Base-by-base conservation (phyloP, 768 basidiomycete genomes). In the Tylopilus balloui region DNA sequence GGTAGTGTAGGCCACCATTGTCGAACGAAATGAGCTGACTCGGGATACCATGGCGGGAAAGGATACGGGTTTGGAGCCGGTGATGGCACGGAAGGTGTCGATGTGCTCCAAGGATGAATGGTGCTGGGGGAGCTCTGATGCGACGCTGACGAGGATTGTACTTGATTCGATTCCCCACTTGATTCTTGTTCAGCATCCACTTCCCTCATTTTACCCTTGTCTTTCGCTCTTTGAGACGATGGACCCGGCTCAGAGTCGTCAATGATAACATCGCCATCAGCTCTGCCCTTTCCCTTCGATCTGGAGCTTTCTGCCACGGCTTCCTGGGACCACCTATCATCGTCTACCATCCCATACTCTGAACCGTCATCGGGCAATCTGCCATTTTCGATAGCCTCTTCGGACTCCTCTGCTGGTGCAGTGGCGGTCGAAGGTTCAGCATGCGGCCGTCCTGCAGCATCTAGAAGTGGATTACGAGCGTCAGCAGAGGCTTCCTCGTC, bases 1-100 rank as follows among this genome's bases (percentile, higher is more conserved):
- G 80, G 74, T 3, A 87, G 66, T 3, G 78, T 80, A 2, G 86
- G 86, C 86, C 86, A 88, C 86, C 86, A 88, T 52, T 88, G 86
- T 11, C 86, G 78, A 6, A 88, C 84, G 51, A 87, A 88, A 66
- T 87, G 85, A 1, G 84, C 84, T 42, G 77, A 79, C 59, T 86
- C 85, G 13, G 84, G 83, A 53, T 79, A 81, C 84, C 84, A 87
- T 0, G 76, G 74, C 0, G 82, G 83, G 58, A 76, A 78, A 0
- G 82, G 83, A 62, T 78, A 86, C 2, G 84, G 85, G 50, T 85
- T 85, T 0, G 71, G 70, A 17, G 68, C 62, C 5, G 55, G 55
- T 27, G 34, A 38, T 29, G 42, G 14, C 23, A 25, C 39, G 19
- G 25, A 32, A 17, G 45, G 2, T 14, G 51, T 51, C 5, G 50